Evolutionary conservation across 441 rosid genomes (phyloP), one percentile per base, ranked within the genome.

Genomic region (Aquilaria agallochum): DNA sequence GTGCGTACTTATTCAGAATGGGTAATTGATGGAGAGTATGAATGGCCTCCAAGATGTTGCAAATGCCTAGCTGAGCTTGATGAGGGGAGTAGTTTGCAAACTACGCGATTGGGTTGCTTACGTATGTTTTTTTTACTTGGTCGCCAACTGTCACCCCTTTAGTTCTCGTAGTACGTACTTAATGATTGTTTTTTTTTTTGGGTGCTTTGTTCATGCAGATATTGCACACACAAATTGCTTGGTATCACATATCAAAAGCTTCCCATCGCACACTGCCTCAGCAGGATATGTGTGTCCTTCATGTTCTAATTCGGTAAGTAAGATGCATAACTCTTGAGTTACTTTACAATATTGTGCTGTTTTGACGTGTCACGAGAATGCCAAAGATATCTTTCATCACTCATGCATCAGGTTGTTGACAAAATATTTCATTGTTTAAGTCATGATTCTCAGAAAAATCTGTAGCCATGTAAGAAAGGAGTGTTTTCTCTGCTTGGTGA

Each of bases 21-120:
- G 98, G 98, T 95, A 61, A 95, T 90, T 75, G 99, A 95, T 68
- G 99, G 93, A 66, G 99, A 88, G 68, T 92, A 95, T 75, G 97
- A 95, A 55, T 92, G 95, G 92, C 97, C 98, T 66, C 81, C 87
- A 9, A 92, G 81, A 72, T 95, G 99, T 75, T 89, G 98, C 73
- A 80, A 79, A 8, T 95, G 99, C 77, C 93, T 82, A 74, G 75
- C 71, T 59, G 73, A 73, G 12, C 83, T 95, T 59, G 92, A 83
- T 51, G 98, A 90, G 75, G 93, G 81, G 65, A 66, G 60, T 53
- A 82, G 75, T 67, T 76, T 78, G 47, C 85, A 79, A 76, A 89
- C 86, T 69, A 95, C 96, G 66, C 92, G 98, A 62, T 69, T 95
- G 89, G 98, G 96, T 77, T 95, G 99, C 88, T 69, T 95, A 84